Percentiles rank a stretch among this genome's conserved stretches.
These are phyloP conservation scores for Boletellus sp. DNA, from an alignment of 768 basidiomycete species.

Conservation along the genomic window DNA sequence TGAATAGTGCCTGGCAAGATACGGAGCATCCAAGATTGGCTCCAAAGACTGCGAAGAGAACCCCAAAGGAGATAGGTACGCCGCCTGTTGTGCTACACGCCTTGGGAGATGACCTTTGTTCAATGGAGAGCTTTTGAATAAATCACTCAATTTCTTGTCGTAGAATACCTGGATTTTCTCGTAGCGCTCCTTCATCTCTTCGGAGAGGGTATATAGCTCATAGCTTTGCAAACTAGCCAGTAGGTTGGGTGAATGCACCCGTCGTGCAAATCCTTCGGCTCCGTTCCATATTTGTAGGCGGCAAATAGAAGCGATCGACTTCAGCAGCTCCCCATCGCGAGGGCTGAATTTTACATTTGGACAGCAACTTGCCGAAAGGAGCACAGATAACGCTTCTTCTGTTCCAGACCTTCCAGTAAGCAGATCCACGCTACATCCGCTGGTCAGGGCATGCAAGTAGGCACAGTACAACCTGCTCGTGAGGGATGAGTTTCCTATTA, in stretches of 20 bases:
- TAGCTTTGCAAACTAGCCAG: constrained; percentile 28
- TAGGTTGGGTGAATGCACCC: constrained; percentile 31
- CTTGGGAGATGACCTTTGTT: constrained; percentile 5
- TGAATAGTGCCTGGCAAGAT: constrained; percentile 2
- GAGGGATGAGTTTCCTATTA: constrained; percentile 11
- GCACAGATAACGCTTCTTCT: constrained; percentile 32
- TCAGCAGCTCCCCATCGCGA: constrained; percentile 30
- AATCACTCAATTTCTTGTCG: background rate
- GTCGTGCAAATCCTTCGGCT: constrained; percentile 31
- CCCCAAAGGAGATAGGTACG: background rate
- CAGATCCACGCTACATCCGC: constrained; percentile 38
- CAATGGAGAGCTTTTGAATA: constrained; percentile 1
- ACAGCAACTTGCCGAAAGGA: constrained; percentile 36
- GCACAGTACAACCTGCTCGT: constrained; percentile 33
- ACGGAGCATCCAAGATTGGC: constrained; percentile 1
- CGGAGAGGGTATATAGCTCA: constrained; percentile 20
- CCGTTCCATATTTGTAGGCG: constrained; percentile 35
- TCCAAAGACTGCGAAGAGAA: background rate
- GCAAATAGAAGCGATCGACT: constrained; percentile 31
- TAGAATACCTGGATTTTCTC: constrained; percentile 12
- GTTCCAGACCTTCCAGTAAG: constrained; percentile 27
- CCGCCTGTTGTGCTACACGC: constrained; percentile 9
- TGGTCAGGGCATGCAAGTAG: constrained; percentile 44
- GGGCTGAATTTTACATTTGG: constrained; percentile 35
- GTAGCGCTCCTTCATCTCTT: constrained; percentile 27